Evolutionary conservation across 2,329 filamentous ascomycete genomes (phyloP).

Genomic region (Xylaria sp.): DNA sequence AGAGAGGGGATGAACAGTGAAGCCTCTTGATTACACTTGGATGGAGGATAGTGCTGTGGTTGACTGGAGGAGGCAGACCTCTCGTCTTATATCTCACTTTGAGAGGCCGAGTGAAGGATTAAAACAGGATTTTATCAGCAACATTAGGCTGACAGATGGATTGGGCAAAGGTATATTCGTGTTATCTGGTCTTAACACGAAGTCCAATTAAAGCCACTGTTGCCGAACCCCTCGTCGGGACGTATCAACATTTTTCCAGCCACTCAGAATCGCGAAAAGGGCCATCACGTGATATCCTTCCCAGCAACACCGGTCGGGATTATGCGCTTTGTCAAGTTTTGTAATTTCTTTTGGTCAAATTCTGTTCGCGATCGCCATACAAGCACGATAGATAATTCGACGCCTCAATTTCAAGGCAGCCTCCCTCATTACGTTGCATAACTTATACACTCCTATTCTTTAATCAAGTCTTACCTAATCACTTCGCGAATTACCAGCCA

Average conservation of each 20-base stretch:
- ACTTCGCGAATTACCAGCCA: too few species aligned
- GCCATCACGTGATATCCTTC: slow-evolving; percentile 26
- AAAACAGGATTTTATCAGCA: background rate
- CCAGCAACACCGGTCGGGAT: slow-evolving; percentile 2
- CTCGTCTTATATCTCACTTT: background rate
- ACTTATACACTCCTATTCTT: too few species aligned
- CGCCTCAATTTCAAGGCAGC: background rate
- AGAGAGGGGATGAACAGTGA: background rate
- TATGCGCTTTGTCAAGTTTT: background rate
- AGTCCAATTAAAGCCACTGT: slow-evolving; percentile 22
- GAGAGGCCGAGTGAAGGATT: background rate
- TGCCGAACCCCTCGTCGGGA: slow-evolving; percentile 19
- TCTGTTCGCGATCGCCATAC: background rate
- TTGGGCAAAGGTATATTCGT: background rate
- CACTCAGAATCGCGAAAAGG: slow-evolving; percentile 6
- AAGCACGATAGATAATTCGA: background rate
- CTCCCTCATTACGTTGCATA: too few species aligned
- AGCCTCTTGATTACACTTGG: background rate
- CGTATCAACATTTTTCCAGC: slow-evolving; percentile 27
- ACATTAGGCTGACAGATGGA: background rate
- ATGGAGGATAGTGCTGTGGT: background rate
- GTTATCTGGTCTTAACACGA: background rate
- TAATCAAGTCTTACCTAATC: too few species aligned
- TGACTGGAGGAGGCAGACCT: background rate
- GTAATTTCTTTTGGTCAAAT: background rate